A percentile compares a stretch with the other conserved stretches of the same genome.
Conservation (phyloP, 2,329 filamentous ascomycete species). For the Mycosphaerelloides madeirae region DNA sequence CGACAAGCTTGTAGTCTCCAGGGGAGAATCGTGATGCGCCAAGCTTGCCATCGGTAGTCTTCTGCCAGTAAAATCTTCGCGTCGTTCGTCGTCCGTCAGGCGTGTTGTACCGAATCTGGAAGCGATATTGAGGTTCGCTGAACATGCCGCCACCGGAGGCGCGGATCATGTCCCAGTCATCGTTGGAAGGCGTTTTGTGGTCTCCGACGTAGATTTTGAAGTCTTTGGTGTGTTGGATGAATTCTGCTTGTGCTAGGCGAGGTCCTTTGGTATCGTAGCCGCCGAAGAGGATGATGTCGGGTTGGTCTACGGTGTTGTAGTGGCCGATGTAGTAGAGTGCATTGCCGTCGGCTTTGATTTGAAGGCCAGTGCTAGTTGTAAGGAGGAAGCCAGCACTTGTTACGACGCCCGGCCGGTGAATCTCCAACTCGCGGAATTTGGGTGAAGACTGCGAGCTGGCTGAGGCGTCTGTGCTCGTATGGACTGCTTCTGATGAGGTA, state of each 20-base stretch:
- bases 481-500: no score
- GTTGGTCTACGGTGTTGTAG: constrained; percentile 7
- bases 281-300: constrained; percentile 19
- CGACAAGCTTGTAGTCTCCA: constrained; percentile 16
- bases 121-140: constrained; percentile 9
- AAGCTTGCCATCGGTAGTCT: constrained; percentile 13
- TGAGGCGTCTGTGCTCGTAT: no score
- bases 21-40: constrained; percentile 11
- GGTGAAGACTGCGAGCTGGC: no score
- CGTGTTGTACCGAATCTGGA: neutral
- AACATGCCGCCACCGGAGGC: constrained; percentile 9
- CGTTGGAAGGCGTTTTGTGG: constrained; percentile 9
- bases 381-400: no score
- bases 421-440: no score
- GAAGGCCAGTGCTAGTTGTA: constrained; percentile 4
- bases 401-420: no score
- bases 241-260: constrained; percentile 14
- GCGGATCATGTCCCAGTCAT: constrained; percentile 16
- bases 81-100: constrained; percentile 1
- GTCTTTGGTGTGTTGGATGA: constrained; percentile 10
- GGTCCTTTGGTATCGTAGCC: constrained; percentile 20
- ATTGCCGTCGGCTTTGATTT: constrained; percentile 9
- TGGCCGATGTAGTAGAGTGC: constrained; percentile 18
- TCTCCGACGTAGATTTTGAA: constrained; percentile 18
- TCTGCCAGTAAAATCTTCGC: constrained; percentile 12